Base-by-base conservation (phyloP, 495 filamentous ascomycete species). In the Choiromyces venosus region DNA sequence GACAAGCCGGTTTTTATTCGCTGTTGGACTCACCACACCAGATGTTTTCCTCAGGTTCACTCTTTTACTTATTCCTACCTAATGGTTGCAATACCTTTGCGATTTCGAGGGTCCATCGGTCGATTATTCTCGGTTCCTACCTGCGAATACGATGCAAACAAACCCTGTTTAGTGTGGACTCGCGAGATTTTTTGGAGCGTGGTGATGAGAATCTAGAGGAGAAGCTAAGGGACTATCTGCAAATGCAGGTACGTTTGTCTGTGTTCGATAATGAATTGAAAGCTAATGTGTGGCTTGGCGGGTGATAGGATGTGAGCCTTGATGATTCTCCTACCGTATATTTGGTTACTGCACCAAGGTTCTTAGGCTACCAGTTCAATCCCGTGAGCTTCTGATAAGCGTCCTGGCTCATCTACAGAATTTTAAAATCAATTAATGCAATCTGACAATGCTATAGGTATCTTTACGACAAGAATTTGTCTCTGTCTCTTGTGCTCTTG, bases 361-460 rank as follows among this genome's bases (percentile, higher is more conserved):
- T 92, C 71, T 80, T 91, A 0, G 88, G 89, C 35, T 90, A 90
- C 78, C 85, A 87, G 25, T 91, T 91, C 80, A 92, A 90, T 74
- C 90, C 90, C 0, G 89, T 91, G 5, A 91, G 88, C 2, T 91
- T 92, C 80, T 93, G 91, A 91, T 76, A 77, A 21, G 56, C 7
- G 40, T n/a, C 21, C 66, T 33, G 36, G 1, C 44, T 46, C 6
- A 37, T 25, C n/a, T 37, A 39, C 21, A 8, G 4, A 1, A 35
- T 35, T 35, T 38, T 8, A 21, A 21, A 10, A 37, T n/a, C 33
- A 6, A 12, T 12, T 1, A 38, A 0, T 19, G 67, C 16, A 64
- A 69, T 38, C 12, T 42, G 16, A 14, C 52, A 25, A 39, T 37
- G 18, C n/a, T 12, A 44, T 69, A 70, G 75, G 75, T 91, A 93